A percentile compares a stretch with the other conserved stretches of the same genome.
Evolutionary conservation across 2,329 filamentous ascomycete species (phyloP).

Genomic region (Lachnellula willkommii): DNA sequence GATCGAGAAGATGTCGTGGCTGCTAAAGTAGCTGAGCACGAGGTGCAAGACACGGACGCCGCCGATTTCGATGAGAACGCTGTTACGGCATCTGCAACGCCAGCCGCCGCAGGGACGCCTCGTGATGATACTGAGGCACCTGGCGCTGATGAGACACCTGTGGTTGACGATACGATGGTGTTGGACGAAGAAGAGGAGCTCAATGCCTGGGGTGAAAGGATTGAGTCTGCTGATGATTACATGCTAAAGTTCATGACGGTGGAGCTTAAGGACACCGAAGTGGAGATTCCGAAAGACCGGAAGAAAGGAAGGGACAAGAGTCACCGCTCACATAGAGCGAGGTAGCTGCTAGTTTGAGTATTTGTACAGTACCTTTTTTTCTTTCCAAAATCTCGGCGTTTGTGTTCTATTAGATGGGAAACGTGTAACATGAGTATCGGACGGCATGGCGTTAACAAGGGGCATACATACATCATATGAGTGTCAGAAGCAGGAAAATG

Average conservation of each 20-base stretch:
- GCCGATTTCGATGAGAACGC: constrained; percentile 74
- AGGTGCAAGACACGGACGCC: constrained; percentile 77
- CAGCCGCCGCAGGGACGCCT: constrained; percentile 26
- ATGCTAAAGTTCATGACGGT: constrained; percentile 66
- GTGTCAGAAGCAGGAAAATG: constrained; percentile 1
- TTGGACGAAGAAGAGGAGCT: constrained; percentile 42
- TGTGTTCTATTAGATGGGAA: constrained; percentile 20
- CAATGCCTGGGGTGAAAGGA: constrained; percentile 54
- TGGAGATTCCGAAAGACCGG: constrained; percentile 61
- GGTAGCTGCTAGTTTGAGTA: constrained; percentile 14
- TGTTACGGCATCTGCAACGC: constrained; percentile 26
- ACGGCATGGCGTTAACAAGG: constrained; percentile 1
- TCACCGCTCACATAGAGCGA: constrained; percentile 27
- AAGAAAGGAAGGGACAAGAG: constrained; percentile 37
- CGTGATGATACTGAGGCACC: constrained; percentile 38
- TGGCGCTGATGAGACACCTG: constrained; percentile 29
- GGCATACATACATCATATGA: neutral
- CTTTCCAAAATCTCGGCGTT: neutral
- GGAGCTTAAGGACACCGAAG: constrained; percentile 51
- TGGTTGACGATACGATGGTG: constrained; percentile 17
- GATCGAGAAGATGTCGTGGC: constrained; percentile 88
- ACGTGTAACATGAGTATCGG: constrained; percentile 21
- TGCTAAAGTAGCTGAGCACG: constrained; percentile 80
- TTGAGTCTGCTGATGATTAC: constrained; percentile 67
- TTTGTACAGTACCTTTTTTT: constrained; percentile 19